Evolutionary conservation across 257 asterid genomes (phyloP).

Genomic region (Mentha longifolia): DNA sequence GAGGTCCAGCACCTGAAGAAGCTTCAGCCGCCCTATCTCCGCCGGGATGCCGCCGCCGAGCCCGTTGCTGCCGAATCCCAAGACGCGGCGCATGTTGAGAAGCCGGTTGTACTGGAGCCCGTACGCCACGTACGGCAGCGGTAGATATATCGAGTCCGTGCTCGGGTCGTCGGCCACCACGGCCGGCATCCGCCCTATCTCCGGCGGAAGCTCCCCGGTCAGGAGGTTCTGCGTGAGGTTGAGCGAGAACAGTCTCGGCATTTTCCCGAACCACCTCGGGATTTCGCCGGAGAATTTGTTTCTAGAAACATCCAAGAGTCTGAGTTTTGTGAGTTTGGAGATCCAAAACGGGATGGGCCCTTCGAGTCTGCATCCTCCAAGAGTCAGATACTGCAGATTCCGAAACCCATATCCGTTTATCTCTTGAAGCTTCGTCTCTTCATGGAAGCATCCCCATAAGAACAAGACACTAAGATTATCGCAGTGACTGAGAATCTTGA

Average conservation of each 20-base stretch:
- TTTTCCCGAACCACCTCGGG: not conserved
- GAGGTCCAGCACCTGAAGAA: not conserved
- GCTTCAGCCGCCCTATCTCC: not conserved
- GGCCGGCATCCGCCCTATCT: not conserved
- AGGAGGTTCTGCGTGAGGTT: not conserved
- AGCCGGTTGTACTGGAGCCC: not conserved
- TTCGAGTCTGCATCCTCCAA: not conserved
- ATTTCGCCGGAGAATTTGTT: not conserved
- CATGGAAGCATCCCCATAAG: not conserved
- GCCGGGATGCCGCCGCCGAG: not conserved
- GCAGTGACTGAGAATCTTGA: conserved; percentile 44
- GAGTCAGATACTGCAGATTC: not conserved
- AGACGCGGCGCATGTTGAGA: not conserved
- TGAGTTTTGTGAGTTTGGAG: not conserved
- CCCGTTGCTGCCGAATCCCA: no score
- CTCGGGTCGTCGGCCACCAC: not conserved
- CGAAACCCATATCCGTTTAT: not conserved
- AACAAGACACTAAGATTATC: conserved; percentile 19
- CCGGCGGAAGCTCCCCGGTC: not conserved
- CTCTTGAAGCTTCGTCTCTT: not conserved
- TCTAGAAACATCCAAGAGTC: not conserved
- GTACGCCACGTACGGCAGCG: not conserved
- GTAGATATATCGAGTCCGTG: not conserved
- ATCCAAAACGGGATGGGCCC: not conserved
- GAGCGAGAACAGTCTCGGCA: not conserved